These are phyloP conservation scores for Xanthoparmelia taractica DNA, from an alignment of 495 filamentous ascomycete species.

Conservation along the genomic window DNA sequence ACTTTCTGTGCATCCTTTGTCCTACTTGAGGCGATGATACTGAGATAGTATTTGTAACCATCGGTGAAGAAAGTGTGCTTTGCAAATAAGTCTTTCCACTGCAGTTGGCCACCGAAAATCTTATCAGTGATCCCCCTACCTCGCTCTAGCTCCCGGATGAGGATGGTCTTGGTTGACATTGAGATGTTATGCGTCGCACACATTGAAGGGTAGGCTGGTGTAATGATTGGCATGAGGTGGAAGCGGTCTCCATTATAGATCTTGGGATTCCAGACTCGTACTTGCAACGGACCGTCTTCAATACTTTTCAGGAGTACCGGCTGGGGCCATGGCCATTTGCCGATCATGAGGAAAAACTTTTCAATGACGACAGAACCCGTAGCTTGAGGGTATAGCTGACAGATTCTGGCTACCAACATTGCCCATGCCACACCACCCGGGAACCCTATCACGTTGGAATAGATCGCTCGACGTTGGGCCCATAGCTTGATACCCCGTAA, in stretches of 20 bases:
- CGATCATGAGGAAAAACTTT: conserved; percentile 92
- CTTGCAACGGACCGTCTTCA: conserved; percentile 70
- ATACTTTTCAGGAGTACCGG: conserved; percentile 84
- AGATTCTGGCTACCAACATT: conserved; percentile 91
- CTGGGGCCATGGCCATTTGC: conserved; percentile 86
- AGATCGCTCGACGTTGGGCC: conserved; percentile 90
- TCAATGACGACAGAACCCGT: conserved; percentile 73
- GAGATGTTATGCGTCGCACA: conserved; percentile 93
- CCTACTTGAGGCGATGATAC: conserved; percentile 75
- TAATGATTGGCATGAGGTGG: conserved; percentile 96
- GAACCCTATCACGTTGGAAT: conserved; percentile 91
- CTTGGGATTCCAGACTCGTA: conserved; percentile 91
- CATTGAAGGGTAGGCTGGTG: conserved; percentile 92
- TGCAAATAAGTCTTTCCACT: conserved; percentile 81
- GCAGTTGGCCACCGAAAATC: conserved; percentile 63
- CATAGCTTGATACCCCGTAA: conserved; percentile 90
- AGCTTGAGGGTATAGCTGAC: conserved; percentile 93
- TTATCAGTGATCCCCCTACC: conserved; percentile 70
- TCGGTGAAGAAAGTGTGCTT: conserved; percentile 87
- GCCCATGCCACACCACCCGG: conserved; percentile 97
- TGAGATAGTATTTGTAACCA: conserved; percentile 90
- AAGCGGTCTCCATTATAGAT: conserved; percentile 71
- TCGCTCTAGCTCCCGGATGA: conserved; percentile 72
- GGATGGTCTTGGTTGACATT: conserved; percentile 72
- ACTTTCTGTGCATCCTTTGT: conserved; percentile 75